phyloP scores from a whole-genome alignment of 2,329 filamentous ascomycete species.

The Lecanicillium sp. region DNA sequence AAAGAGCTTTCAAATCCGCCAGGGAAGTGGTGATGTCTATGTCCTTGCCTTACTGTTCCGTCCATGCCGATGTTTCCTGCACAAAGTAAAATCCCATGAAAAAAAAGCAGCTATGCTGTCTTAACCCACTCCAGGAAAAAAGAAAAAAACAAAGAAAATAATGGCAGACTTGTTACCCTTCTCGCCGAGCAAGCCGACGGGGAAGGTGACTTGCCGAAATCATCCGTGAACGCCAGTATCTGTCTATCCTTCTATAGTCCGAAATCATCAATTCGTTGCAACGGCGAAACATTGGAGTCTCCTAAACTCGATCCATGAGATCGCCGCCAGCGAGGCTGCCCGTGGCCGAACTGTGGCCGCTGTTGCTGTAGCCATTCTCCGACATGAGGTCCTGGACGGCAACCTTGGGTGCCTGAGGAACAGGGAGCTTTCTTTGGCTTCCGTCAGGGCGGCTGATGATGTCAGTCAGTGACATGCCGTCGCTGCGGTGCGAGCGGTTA shows the following conservation, averaged over 20 bases:
- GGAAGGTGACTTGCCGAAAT: too few species aligned
- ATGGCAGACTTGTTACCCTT: too few species aligned
- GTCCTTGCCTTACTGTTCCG: slow-evolving; percentile 8
- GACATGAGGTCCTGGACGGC: slow-evolving; percentile 78
- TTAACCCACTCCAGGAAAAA: slow-evolving; percentile 2
- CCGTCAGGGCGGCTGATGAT: slow-evolving; percentile 88
- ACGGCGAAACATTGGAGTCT: slow-evolving; percentile 12
- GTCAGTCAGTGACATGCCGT: slow-evolving; percentile 76
- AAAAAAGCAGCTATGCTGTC: background rate
- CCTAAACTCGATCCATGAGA: slow-evolving; percentile 47
- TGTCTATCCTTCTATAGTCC: slow-evolving; percentile 31
- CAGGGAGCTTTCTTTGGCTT: slow-evolving; percentile 80
- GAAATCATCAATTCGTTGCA: slow-evolving; percentile 29
- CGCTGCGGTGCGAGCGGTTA: slow-evolving; percentile 39
- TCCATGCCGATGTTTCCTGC: slow-evolving; percentile 4
- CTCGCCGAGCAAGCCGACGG: too few species aligned
- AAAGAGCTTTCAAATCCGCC: slow-evolving; percentile 9
- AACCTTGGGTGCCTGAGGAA: slow-evolving; percentile 84
- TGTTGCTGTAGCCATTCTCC: slow-evolving; percentile 54
- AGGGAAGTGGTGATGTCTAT: slow-evolving; percentile 14
- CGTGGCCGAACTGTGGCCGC: slow-evolving; percentile 67
- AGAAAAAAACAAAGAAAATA: background rate
- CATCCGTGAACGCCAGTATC: slow-evolving; percentile 27
- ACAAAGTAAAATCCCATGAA: slow-evolving; percentile 2
- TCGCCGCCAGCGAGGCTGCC: slow-evolving; percentile 71